Evolutionary conservation across 1,284 basidiomycete species (phyloP).

Genomic region (Ustilago lituana): DNA sequence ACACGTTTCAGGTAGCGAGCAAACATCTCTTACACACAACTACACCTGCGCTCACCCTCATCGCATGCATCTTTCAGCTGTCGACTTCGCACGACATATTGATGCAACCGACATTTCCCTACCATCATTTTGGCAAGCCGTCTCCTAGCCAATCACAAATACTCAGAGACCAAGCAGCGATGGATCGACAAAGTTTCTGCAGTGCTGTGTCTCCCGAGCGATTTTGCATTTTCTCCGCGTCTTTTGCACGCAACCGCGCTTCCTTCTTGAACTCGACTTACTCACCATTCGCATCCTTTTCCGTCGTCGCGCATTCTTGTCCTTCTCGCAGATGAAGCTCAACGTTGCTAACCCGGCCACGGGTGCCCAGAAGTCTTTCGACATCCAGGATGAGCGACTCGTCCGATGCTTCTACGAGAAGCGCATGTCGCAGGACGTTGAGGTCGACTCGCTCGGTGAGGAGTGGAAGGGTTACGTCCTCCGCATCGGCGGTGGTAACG

Average conservation of each 20-base stretch:
- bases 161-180: no score
- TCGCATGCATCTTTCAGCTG: no score
- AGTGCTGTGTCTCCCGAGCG: slow-evolving; percentile 25
- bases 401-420: slow-evolving; percentile 94
- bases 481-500: slow-evolving; percentile 95
- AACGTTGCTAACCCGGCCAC: slow-evolving; percentile 95
- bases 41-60: no score
- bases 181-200: no score
- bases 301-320: no score
- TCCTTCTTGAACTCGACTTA: background rate
- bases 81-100: no score
- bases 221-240: no score
- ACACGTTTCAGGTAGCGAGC: no score
- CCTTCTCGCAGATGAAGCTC: slow-evolving; percentile 79
- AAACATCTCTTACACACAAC: no score
- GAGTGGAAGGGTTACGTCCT: slow-evolving; percentile 98
- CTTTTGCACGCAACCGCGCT: background rate
- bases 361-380: slow-evolving; percentile 91
- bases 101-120: no score
- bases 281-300: slow-evolving; percentile 19
- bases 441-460: slow-evolving; percentile 88
- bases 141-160: no score
- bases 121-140: no score
- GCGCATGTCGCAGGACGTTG: slow-evolving; percentile 94
- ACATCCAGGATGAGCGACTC: slow-evolving; percentile 90